A percentile compares a stretch with the other conserved stretches of the same genome.
phyloP scores from a whole-genome alignment of 805 yeast species.

The Candida qinlingensis region DNA sequence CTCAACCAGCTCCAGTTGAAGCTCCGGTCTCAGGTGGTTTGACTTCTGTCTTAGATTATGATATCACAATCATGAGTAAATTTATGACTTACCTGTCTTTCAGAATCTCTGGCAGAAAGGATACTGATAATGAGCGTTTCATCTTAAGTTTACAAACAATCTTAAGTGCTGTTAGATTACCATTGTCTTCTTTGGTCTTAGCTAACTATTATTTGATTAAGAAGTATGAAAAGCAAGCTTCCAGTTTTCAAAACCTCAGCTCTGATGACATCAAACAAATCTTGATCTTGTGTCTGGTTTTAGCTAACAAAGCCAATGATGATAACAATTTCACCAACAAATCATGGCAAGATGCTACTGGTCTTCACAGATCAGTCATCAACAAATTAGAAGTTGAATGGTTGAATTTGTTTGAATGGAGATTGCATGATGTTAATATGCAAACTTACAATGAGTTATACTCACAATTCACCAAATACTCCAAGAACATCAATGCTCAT shows the following conservation, averaged over 20 bases:
- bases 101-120: conserved; percentile 54
- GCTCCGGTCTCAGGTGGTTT: conserved; percentile 60
- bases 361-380: conserved; percentile 54
- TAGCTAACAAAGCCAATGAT: conserved; percentile 92
- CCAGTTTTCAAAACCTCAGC: conserved; percentile 26
- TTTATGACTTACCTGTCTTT: conserved; percentile 72
- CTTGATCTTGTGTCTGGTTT: conserved; percentile 63
- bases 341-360: conserved; percentile 96
- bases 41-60: conserved; percentile 72
- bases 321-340: conserved; percentile 94
- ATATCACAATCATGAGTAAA: conserved; percentile 69
- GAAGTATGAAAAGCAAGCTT: conserved; percentile 35
- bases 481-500: conserved; percentile 19
- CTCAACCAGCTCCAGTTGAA: conserved; percentile 1
- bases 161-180: conserved; percentile 81
- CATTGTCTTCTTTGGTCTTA: conserved; percentile 73
- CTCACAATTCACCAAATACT: conserved; percentile 21
- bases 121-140: conserved; percentile 39
- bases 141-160: conserved; percentile 60
- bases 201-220: conserved; percentile 77
- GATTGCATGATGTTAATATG: conserved; percentile 36
- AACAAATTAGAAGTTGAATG: conserved; percentile 68
- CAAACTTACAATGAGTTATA: conserved; percentile 20
- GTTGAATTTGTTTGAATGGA: conserved; percentile 59
- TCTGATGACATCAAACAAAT: conserved; percentile 42